Conservation (phyloP, 108 stramenopile species). For the Cyclostephanos invisitatus region DNA sequence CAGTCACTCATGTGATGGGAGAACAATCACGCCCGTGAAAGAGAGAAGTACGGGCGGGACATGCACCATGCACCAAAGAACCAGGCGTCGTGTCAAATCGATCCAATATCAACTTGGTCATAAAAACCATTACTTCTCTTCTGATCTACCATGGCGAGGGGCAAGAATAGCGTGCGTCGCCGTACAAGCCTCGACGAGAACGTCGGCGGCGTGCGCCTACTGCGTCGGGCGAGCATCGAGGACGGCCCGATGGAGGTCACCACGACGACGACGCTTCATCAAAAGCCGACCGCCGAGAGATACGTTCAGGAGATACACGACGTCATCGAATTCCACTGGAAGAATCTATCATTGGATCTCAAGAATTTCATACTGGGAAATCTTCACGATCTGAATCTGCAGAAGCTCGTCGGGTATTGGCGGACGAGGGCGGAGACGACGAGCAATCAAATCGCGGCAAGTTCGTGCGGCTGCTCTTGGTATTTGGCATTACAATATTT, state of each 20-base stretch:
- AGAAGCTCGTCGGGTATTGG: slow-evolving; percentile 10
- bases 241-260: neutral
- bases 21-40: too few relatives aligned
- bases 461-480: slow-evolving; percentile 23
- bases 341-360: slow-evolving; percentile 4
- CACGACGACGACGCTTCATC: neutral
- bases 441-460: slow-evolving; percentile 9
- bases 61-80: too few relatives aligned
- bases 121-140: too few relatives aligned
- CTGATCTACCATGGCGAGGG: slow-evolving; percentile 24
- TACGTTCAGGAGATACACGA: slow-evolving; percentile 16
- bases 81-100: too few relatives aligned
- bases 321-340: slow-evolving; percentile 31
- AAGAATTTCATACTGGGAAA: slow-evolving; percentile 10
- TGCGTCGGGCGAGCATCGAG: neutral
- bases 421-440: neutral
- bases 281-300: slow-evolving; percentile 7
- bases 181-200: neutral
- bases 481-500: slow-evolving; percentile 30
- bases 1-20: too few relatives aligned
- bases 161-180: slow-evolving; percentile 19
- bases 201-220: too few relatives aligned
- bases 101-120: too few relatives aligned
- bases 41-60: too few relatives aligned
- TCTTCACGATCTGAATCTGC: slow-evolving; percentile 2